phyloP scores from a whole-genome alignment of 495 filamentous ascomycete genomes.

The Hypoxylon intermedium region DNA sequence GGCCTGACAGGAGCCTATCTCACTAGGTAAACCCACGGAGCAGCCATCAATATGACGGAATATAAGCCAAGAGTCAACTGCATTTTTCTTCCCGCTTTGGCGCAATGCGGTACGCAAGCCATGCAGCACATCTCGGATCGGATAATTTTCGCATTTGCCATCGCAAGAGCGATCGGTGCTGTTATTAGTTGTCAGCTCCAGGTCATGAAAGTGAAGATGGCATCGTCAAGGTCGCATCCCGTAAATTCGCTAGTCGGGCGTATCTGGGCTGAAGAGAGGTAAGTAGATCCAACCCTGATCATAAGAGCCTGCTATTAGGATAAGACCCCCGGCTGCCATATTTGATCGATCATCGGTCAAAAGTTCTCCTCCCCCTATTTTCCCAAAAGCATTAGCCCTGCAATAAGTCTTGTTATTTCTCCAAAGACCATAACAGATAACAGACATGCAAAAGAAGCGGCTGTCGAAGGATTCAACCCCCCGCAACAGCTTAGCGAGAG shows the following conservation, averaged over 20 bases:
- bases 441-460: constrained; percentile 14
- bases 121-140: constrained; percentile 10
- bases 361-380: no score
- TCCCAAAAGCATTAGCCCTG: background rate
- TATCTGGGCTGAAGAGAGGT: no score
- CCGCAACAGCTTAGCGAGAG: constrained; percentile 11
- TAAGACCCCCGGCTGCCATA: no score
- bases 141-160: constrained; percentile 16
- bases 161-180: background rate
- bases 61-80: constrained; percentile 11
- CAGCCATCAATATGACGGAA: constrained; percentile 20
- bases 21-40: constrained; percentile 23
- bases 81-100: background rate
- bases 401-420: constrained; percentile 4
- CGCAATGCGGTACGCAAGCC: constrained; percentile 5
- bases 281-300: no score
- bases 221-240: constrained; percentile 12
- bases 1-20: constrained; percentile 25
- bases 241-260: no score
- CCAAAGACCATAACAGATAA: background rate
- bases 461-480: constrained; percentile 10
- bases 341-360: no score
- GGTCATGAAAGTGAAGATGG: background rate
- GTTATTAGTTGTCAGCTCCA: background rate
- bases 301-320: no score